Percentiles rank a stretch among this genome's conserved stretches.
Evolutionary conservation across 2,329 filamentous ascomycete species (phyloP).

Genomic region (Furcasterigmium sp.): DNA sequence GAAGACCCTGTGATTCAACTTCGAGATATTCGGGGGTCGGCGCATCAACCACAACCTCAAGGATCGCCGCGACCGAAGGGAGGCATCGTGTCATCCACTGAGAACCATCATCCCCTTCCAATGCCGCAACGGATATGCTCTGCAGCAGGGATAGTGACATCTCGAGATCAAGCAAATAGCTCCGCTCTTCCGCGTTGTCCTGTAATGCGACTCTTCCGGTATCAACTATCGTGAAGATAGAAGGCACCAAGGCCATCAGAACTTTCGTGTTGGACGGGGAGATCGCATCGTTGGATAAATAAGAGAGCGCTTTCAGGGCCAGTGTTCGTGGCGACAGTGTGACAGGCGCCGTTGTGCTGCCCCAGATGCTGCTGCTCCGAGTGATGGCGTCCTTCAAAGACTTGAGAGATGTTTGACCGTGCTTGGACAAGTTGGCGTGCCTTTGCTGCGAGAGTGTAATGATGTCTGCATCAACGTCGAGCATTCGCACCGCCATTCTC

Average conservation of each 20-base stretch:
- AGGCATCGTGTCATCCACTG: constrained; percentile 45
- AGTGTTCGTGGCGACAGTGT: constrained; percentile 58
- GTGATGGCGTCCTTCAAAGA: constrained; percentile 49
- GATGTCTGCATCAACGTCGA: constrained; percentile 51
- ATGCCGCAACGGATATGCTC: constrained; percentile 42
- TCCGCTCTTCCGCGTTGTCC: not conserved
- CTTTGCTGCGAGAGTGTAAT: constrained; percentile 57
- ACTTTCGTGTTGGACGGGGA: constrained; percentile 4
- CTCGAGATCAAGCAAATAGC: not conserved
- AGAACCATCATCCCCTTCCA: constrained; percentile 29
- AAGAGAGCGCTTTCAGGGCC: constrained; percentile 52
- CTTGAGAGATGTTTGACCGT: constrained; percentile 50
- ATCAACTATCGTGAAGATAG: constrained; percentile 13
- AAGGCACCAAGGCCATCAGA: constrained; percentile 9
- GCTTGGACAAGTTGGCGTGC: constrained; percentile 63
- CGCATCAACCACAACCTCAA: constrained; percentile 32
- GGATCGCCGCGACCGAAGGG: constrained; percentile 42
- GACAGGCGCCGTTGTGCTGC: constrained; percentile 36
- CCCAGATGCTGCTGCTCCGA: constrained; percentile 48
- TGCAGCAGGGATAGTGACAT: constrained; percentile 45
- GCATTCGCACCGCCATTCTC: constrained; percentile 48
- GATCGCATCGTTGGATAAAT: constrained; percentile 4
- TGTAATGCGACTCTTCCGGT: constrained; percentile 3
- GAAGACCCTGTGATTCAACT: constrained; percentile 47
- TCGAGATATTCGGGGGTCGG: constrained; percentile 29